phyloP scores from a whole-genome alignment of 805 yeast species.

The Wickerhamiella galacta region DNA sequence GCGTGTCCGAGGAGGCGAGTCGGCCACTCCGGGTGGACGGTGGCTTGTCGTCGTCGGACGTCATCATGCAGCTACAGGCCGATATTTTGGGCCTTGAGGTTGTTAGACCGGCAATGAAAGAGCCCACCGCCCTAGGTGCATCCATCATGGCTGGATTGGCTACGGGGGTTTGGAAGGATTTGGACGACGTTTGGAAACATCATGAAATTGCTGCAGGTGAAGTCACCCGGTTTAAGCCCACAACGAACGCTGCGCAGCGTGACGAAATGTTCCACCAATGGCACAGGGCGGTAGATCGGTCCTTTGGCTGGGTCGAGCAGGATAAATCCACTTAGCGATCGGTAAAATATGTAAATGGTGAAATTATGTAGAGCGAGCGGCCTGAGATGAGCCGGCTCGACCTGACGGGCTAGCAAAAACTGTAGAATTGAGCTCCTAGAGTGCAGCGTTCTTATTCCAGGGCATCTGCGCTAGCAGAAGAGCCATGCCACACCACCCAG shows the following conservation, averaged over 20 bases:
- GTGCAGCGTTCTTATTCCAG: background rate
- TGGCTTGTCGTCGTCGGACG: slow-evolving; percentile 84
- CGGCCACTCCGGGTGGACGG: slow-evolving; percentile 55
- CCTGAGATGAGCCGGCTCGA: too few species aligned
- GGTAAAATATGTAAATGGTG: too few species aligned
- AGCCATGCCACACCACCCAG: background rate
- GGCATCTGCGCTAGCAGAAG: background rate
- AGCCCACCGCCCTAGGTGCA: slow-evolving; percentile 91
- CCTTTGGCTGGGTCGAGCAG: slow-evolving; percentile 64
- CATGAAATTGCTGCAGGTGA: slow-evolving; percentile 13
- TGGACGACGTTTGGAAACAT: slow-evolving; percentile 41
- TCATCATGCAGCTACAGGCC: slow-evolving; percentile 86
- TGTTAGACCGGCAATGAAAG: slow-evolving; percentile 63
- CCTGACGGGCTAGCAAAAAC: too few species aligned
- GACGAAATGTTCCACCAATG: slow-evolving; percentile 53
- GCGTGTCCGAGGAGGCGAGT: slow-evolving; percentile 10
- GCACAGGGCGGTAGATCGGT: slow-evolving; percentile 72
- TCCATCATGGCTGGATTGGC: slow-evolving; percentile 89
- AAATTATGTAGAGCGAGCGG: too few species aligned
- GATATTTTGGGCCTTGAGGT: slow-evolving; percentile 81
- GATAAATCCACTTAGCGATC: too few species aligned
- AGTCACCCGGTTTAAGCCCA: slow-evolving; percentile 14
- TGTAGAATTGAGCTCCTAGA: too few species aligned
- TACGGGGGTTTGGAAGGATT: slow-evolving; percentile 52
- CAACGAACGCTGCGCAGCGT: slow-evolving; percentile 42